A percentile compares a stretch with the other conserved stretches of the same genome.
phyloP scores from a whole-genome alignment of 495 filamentous ascomycete species.

The Rostrohypoxylon terebratum region DNA sequence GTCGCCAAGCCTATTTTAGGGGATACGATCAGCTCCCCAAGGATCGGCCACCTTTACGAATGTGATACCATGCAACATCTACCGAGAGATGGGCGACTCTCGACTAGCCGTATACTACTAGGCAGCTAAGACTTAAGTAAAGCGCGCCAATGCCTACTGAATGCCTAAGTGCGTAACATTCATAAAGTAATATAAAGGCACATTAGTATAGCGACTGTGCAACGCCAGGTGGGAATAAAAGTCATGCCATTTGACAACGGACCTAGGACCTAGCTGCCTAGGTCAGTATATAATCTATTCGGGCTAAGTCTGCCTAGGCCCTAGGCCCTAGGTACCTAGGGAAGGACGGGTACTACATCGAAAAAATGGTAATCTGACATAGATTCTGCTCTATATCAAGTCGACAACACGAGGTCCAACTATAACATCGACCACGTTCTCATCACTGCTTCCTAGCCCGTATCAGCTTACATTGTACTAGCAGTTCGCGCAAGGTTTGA shows the following conservation, averaged over 20 bases:
- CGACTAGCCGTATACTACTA: background rate
- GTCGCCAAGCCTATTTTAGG: constrained; percentile 24
- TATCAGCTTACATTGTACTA: constrained; percentile 4
- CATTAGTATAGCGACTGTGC: background rate
- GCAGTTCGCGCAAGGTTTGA: constrained; percentile 13
- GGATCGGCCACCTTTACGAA: constrained; percentile 33
- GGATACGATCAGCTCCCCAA: constrained; percentile 22
- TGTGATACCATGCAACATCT: constrained; percentile 34
- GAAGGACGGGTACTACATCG: constrained; percentile 27
- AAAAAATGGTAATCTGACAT: background rate
- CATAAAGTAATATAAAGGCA: background rate
- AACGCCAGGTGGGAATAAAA: background rate
- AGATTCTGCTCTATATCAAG: background rate
- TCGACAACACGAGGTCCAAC: background rate
- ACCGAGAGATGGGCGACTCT: constrained; percentile 30
- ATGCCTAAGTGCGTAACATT: constrained; percentile 20
- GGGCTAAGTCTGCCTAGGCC: constrained; percentile 15
- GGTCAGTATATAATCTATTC: constrained; percentile 22
- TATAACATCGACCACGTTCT: background rate
- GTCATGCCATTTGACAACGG: background rate
- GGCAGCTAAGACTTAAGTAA: constrained; percentile 2
- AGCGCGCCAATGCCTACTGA: too few relatives aligned
- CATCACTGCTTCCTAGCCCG: background rate
- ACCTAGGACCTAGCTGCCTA: too few relatives aligned
- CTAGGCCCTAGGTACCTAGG: too few relatives aligned